phyloP scores from a whole-genome alignment of 2,329 filamentous ascomycete species.

The Ascochyta lentis region DNA sequence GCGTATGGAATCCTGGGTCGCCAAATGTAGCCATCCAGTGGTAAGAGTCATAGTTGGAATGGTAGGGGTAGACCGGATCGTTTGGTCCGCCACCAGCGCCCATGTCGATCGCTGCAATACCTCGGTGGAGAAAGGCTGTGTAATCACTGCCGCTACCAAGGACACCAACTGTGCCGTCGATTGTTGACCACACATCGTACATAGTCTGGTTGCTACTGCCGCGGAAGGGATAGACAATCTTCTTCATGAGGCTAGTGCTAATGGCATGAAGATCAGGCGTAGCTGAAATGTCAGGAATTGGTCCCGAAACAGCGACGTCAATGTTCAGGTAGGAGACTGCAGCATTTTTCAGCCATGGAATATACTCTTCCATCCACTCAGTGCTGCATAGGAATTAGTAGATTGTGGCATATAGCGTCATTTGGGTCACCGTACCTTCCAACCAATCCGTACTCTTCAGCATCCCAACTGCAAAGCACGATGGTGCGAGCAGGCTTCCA shows the following conservation, averaged over 20 bases:
- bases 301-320: constrained; percentile 57
- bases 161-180: constrained; percentile 49
- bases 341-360: constrained; percentile 54
- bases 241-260: constrained; percentile 48
- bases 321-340: constrained; percentile 60
- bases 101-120: constrained; percentile 53
- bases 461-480: constrained; percentile 54
- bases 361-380: constrained; percentile 59
- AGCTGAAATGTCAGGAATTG: constrained; percentile 48
- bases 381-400: constrained; percentile 43
- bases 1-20: constrained; percentile 58
- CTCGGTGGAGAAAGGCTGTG: constrained; percentile 55
- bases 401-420: neutral
- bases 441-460: constrained; percentile 50
- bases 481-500: constrained; percentile 62
- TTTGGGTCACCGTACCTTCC: constrained; percentile 33
- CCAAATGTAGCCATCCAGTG: constrained; percentile 61
- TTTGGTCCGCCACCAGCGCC: constrained; percentile 47
- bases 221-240: constrained; percentile 50
- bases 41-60: constrained; percentile 57
- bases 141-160: constrained; percentile 57
- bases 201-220: constrained; percentile 50
- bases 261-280: constrained; percentile 52
- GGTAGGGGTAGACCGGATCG: constrained; percentile 57
- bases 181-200: constrained; percentile 54